Percentiles rank a stretch among this genome's conserved stretches.
phyloP scores from a whole-genome alignment of 2,329 filamentous ascomycete species.

The Fusarium veterinarium region DNA sequence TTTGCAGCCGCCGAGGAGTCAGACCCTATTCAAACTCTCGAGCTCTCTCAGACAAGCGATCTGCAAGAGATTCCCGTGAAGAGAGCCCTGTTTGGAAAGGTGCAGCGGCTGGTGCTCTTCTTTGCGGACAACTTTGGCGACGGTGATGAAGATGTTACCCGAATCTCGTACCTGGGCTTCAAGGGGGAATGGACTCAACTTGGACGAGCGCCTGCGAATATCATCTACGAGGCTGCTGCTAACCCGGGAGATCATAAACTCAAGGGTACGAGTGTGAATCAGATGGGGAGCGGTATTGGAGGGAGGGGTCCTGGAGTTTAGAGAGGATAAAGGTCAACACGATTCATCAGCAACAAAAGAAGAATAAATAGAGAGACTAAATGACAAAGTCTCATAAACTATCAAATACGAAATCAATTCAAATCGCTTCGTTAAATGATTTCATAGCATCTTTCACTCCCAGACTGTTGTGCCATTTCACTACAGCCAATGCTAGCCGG shows the following conservation, averaged over 20 bases:
- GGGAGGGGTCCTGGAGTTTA: constrained; percentile 52
- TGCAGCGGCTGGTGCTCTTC: constrained; percentile 86
- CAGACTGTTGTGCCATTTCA: constrained; percentile 5
- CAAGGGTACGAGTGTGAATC: constrained; percentile 66
- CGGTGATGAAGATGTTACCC: constrained; percentile 82
- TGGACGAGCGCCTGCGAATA: constrained; percentile 77
- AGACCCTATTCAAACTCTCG: constrained; percentile 77
- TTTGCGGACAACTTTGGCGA: constrained; percentile 90
- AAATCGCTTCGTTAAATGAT: background rate
- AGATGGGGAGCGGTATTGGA: constrained; percentile 67
- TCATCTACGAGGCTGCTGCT: constrained; percentile 92
- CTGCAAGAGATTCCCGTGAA: constrained; percentile 90
- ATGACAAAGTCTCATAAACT: background rate
- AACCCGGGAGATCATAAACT: constrained; percentile 88
- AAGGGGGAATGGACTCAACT: constrained; percentile 93
- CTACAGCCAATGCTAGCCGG: constrained; percentile 20
- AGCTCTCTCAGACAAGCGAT: constrained; percentile 81
- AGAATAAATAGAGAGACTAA: background rate
- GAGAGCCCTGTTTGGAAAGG: constrained; percentile 87
- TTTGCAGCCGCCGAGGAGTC: constrained; percentile 80
- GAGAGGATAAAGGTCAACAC: background rate
- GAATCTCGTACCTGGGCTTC: constrained; percentile 87
- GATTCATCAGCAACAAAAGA: background rate
- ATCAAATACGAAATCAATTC: background rate
- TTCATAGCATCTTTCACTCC: background rate